Evolutionary conservation across 164 flowering plant genomes (phyloP).

Genomic region (Vitis amurensis): DNA sequence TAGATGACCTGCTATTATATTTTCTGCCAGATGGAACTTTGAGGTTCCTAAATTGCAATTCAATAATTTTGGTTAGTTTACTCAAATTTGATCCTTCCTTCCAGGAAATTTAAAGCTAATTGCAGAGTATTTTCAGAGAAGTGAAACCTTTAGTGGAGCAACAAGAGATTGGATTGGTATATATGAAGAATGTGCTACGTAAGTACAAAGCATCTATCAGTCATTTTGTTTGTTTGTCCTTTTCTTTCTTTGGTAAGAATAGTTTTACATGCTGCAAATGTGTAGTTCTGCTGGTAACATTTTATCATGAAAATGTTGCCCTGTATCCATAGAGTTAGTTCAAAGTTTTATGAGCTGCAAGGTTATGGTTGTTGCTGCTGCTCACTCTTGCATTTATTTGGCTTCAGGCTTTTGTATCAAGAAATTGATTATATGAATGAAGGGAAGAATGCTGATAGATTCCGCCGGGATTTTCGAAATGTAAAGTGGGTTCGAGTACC

Average conservation of each 20-base stretch:
- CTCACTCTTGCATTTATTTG: not conserved
- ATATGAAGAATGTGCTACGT: conserved; percentile 95
- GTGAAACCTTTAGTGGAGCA: conserved; percentile 89
- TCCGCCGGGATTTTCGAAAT: conserved; percentile 94
- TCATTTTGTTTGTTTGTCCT: not conserved
- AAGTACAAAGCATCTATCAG: conserved; percentile 28
- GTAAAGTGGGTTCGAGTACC: conserved; percentile 96
- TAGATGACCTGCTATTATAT: too few relatives aligned
- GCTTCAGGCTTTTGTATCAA: conserved; percentile 86
- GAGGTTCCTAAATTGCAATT: not conserved
- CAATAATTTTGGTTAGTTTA: not conserved
- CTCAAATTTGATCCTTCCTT: conserved; percentile 6
- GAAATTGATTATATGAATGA: conserved; percentile 98
- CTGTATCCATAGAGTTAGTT: too few relatives aligned
- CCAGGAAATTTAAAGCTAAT: conserved; percentile 87
- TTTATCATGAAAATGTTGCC: too few relatives aligned
- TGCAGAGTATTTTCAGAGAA: conserved; percentile 89
- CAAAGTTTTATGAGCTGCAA: too few relatives aligned
- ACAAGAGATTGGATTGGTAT: conserved; percentile 90
- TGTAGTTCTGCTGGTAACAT: too few relatives aligned
- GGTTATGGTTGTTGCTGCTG: not conserved
- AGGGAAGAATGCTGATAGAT: conserved; percentile 94
- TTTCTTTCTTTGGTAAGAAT: too few relatives aligned
- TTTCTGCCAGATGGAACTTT: not conserved
- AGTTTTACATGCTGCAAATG: too few relatives aligned